Evolutionary conservation across 192 early-diverging fungal species (phyloP).

Genomic region (Paraglomus occultum): DNA sequence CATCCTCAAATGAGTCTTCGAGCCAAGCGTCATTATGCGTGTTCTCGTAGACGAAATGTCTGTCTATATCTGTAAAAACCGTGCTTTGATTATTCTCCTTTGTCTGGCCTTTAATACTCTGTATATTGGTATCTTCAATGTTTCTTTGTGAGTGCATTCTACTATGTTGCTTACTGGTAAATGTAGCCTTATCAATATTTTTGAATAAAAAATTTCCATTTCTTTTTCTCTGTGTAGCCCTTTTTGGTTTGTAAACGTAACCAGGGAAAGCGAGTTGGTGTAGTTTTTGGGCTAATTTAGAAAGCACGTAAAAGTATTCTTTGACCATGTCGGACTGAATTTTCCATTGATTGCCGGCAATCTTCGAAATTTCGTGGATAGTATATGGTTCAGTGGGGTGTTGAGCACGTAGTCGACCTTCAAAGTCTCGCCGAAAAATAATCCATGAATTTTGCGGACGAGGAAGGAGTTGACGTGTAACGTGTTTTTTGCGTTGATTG

Average conservation of each 20-base stretch:
- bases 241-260: constrained; percentile 26
- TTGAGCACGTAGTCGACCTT: neutral
- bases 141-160: too few relatives aligned
- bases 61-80: too few relatives aligned
- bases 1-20: too few relatives aligned
- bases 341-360: constrained; percentile 12
- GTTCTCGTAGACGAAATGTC: too few relatives aligned
- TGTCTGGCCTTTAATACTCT: too few relatives aligned
- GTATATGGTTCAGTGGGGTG: constrained; percentile 2
- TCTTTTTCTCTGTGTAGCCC: too few relatives aligned
- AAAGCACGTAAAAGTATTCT: constrained; percentile 16
- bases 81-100: too few relatives aligned
- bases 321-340: constrained; percentile 4
- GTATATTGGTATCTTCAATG: too few relatives aligned
- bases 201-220: too few relatives aligned
- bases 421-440: constrained; percentile 26
- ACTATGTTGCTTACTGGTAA: too few relatives aligned
- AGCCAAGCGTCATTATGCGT: too few relatives aligned
- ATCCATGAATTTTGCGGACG: constrained; percentile 28
- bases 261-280: constrained; percentile 12
- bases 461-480: neutral
- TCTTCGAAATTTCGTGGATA: constrained; percentile 4
- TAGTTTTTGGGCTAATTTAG: constrained; percentile 8
- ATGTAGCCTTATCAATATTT: too few relatives aligned
- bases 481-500: neutral